These are phyloP conservation scores for Aspergillus amoenus DNA, from an alignment of 2,329 filamentous ascomycete genomes.

Conservation along the genomic window DNA sequence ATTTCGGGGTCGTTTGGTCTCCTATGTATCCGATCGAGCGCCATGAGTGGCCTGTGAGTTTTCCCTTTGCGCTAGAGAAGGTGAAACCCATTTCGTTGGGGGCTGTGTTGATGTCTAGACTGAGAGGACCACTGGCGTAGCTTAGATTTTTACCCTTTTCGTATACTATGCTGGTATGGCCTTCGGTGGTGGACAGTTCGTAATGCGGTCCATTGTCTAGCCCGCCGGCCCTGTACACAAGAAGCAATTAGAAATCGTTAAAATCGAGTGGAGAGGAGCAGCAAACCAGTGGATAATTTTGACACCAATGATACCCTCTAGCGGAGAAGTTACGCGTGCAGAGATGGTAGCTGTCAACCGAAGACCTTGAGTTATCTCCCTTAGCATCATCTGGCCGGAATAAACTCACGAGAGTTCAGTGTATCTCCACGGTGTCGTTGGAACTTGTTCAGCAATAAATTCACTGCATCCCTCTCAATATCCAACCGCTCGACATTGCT, in stretches of 20 bases:
- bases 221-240: constrained; percentile 30
- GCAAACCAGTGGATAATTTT: constrained; percentile 40
- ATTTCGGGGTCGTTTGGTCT: constrained; percentile 33
- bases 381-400: neutral
- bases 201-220: constrained; percentile 39
- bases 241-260: neutral
- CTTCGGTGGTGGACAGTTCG: constrained; percentile 26
- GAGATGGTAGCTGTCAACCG: constrained; percentile 32
- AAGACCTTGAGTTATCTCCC: neutral
- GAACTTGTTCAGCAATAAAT: constrained; percentile 38
- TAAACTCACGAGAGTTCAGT: constrained; percentile 34
- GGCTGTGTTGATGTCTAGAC: constrained; percentile 33
- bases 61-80: constrained; percentile 24
- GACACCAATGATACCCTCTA: constrained; percentile 41
- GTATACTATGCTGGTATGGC: constrained; percentile 30
- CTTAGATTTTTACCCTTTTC: constrained; percentile 25
- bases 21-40: constrained; percentile 42
- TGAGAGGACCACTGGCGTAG: constrained; percentile 34
- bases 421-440: constrained; percentile 42
- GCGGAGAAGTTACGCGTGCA: constrained; percentile 34
- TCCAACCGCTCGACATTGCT: constrained; percentile 39
- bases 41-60: constrained; percentile 39
- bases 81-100: constrained; percentile 36
- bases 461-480: constrained; percentile 31
- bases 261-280: neutral